Evolutionary conservation across 495 filamentous ascomycete genomes (phyloP).

Genomic region (Aspergillus leporis): DNA sequence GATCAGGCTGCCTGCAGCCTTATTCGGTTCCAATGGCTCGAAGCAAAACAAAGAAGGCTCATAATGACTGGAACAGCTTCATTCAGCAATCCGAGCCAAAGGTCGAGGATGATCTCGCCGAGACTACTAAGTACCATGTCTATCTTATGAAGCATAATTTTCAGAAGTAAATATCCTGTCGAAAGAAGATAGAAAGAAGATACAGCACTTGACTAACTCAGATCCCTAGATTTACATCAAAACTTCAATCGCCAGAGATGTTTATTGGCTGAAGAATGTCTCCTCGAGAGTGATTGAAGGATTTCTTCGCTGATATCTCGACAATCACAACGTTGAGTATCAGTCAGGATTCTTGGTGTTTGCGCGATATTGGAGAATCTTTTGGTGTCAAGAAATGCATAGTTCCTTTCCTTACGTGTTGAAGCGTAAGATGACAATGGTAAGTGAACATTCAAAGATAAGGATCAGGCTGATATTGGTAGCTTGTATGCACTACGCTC

Average conservation of each 20-base stretch:
- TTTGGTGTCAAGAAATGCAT: conserved; percentile 15
- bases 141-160: conserved; percentile 1
- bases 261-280: conserved; percentile 14
- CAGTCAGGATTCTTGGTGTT: conserved; percentile 17
- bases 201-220: background rate
- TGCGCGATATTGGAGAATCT: conserved; percentile 16
- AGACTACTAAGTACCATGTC: conserved; percentile 5
- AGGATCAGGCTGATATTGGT: background rate
- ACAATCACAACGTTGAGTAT: conserved; percentile 12
- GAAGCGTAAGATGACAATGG: conserved; percentile 11
- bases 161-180: conserved; percentile 3
- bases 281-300: conserved; percentile 13
- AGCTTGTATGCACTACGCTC: background rate
- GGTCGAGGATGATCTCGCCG: conserved; percentile 5
- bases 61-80: conserved; percentile 14
- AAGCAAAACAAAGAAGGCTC: background rate
- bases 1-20: background rate
- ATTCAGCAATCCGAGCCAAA: conserved; percentile 11
- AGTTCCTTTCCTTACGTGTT: conserved; percentile 8
- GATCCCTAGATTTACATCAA: background rate
- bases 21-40: background rate
- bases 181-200: background rate
- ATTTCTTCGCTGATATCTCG: conserved; percentile 17
- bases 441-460: background rate
- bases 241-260: conserved; percentile 8